Percentiles rank a stretch among this genome's conserved stretches.
These are phyloP conservation scores for Spergularia marina DNA, from an alignment of 148 eudicot genomes.

Conservation along the genomic window DNA sequence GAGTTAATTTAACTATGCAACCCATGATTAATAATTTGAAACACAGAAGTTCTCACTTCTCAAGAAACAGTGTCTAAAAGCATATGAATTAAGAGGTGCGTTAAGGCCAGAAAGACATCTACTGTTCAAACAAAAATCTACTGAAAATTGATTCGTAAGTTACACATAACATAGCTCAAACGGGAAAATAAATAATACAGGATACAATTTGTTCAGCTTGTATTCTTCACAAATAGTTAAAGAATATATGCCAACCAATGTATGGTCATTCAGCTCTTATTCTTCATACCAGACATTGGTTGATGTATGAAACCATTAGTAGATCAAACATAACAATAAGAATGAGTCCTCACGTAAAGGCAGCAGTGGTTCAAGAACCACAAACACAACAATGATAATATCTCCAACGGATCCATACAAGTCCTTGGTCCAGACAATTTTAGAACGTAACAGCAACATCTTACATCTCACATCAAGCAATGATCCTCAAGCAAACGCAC, in stretches of 20 bases:
- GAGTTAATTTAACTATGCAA: constrained; percentile 7
- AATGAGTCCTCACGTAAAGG: background rate
- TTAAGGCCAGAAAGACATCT: background rate
- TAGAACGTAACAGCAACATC: background rate
- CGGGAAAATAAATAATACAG: too few species aligned
- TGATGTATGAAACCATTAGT: background rate
- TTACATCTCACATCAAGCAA: background rate
- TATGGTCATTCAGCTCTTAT: background rate
- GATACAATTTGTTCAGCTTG: too few species aligned
- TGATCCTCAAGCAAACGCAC: background rate
- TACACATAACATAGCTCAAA: too few species aligned
- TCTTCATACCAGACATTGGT: background rate
- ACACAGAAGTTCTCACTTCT: background rate
- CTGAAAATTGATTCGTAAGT: too few species aligned
- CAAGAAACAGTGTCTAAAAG: background rate
- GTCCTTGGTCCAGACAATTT: background rate
- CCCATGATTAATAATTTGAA: background rate
- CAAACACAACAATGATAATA: background rate
- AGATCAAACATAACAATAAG: background rate
- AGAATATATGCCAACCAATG: too few species aligned
- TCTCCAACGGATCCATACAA: background rate
- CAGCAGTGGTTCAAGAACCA: background rate
- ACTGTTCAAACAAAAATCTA: too few species aligned
- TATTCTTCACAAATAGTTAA: too few species aligned
- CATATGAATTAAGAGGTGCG: background rate